These are phyloP conservation scores for Ceratocystis harringtonii DNA, from an alignment of 2,329 filamentous ascomycete genomes.

Conservation along the genomic window DNA sequence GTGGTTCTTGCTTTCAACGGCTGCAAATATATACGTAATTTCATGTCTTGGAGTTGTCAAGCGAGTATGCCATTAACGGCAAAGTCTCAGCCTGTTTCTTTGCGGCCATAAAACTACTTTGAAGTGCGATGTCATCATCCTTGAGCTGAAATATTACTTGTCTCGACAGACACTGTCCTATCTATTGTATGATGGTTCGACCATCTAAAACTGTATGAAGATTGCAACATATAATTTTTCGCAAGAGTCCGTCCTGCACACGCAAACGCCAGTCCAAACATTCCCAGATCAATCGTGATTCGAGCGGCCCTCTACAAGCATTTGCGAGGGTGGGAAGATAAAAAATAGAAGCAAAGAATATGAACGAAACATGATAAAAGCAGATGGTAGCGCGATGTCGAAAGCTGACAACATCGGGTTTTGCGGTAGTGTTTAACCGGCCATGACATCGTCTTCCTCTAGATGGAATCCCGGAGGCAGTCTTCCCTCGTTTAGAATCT, in stretches of 20 bases:
- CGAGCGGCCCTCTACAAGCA: background rate
- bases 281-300: conserved; percentile 1
- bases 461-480: conserved; percentile 54
- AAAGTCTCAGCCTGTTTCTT: background rate
- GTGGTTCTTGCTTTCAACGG: background rate
- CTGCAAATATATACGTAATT: background rate
- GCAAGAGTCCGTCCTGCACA: background rate
- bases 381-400: conserved; percentile 2
- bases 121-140: background rate
- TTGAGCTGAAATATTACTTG: background rate
- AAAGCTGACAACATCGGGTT: background rate
- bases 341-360: conserved; percentile 8
- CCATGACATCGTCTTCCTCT: conserved; percentile 40
- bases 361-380: conserved; percentile 2
- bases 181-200: background rate
- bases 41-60: background rate
- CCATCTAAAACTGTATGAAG: background rate
- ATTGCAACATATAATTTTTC: background rate
- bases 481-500: conserved; percentile 76
- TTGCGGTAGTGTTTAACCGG: conserved; percentile 33
- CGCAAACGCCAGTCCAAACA: conserved; percentile 6
- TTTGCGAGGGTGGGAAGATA: background rate
- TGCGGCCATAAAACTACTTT: no score
- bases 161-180: background rate
- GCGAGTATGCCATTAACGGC: background rate